These are phyloP conservation scores for Colletotrichum theobromicola DNA, from an alignment of 2,329 filamentous ascomycete genomes.

Conservation along the genomic window DNA sequence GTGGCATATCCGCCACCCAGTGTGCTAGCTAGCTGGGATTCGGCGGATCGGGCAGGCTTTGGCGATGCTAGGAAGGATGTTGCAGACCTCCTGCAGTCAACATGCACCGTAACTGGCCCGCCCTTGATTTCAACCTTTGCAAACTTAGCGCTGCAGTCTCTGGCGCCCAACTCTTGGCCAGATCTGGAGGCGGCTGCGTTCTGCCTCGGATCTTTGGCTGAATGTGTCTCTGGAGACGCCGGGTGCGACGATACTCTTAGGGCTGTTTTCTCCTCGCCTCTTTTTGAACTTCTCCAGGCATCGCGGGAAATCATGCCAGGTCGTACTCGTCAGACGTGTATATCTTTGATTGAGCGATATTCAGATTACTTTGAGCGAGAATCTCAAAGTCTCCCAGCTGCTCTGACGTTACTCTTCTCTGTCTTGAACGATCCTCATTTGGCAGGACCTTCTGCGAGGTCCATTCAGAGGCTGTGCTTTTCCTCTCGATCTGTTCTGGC, in stretches of 20 bases:
- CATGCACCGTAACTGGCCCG: constrained; percentile 66
- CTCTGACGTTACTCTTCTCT: constrained; percentile 76
- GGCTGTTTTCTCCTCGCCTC: constrained; percentile 64
- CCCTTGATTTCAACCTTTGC: constrained; percentile 62
- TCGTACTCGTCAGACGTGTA: constrained; percentile 69
- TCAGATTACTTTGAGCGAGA: constrained; percentile 79
- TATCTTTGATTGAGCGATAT: constrained; percentile 74
- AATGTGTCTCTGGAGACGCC: constrained; percentile 65
- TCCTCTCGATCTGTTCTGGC: constrained; percentile 76
- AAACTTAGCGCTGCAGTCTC: constrained; percentile 55
- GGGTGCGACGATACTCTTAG: constrained; percentile 63
- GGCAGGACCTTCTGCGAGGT: constrained; percentile 73
- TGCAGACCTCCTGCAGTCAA: constrained; percentile 76
- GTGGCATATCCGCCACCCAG: constrained; percentile 68
- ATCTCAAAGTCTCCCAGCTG: constrained; percentile 68
- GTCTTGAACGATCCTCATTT: constrained; percentile 68
- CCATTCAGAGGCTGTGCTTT: constrained; percentile 76
- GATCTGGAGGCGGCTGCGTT: constrained; percentile 66
- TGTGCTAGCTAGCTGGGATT: constrained; percentile 70
- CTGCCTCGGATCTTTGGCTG: constrained; percentile 70
- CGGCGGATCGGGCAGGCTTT: constrained; percentile 70
- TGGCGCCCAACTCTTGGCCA: constrained; percentile 57
- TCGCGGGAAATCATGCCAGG: constrained; percentile 59
- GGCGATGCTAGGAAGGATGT: constrained; percentile 78
- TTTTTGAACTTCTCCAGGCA: constrained; percentile 61